Conservation (phyloP, 371 early-diverging fungal genomes). For the Quaeritorhiza haematococci region DNA sequence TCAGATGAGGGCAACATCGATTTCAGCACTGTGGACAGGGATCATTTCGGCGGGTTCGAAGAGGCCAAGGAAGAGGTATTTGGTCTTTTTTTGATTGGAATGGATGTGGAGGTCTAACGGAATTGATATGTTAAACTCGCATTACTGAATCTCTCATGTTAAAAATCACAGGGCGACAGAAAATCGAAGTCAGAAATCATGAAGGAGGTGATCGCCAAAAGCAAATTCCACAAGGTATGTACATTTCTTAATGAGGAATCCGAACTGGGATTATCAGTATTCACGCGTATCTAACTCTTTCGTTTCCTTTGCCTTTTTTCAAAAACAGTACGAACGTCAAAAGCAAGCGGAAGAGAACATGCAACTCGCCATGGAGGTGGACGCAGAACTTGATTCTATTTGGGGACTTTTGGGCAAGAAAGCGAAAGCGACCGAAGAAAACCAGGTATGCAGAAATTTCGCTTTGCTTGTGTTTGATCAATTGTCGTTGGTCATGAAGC, state of each 20-base stretch:
- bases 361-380: constrained; percentile 71
- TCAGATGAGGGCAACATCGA: constrained; percentile 59
- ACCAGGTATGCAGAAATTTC: not conserved
- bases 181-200: constrained; percentile 90
- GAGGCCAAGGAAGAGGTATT: constrained; percentile 25
- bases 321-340: constrained; percentile 74
- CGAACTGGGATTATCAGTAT: not conserved
- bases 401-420: constrained; percentile 56
- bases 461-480: not conserved
- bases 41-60: constrained; percentile 89
- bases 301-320: too few relatives aligned
- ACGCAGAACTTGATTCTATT: constrained; percentile 81
- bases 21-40: constrained; percentile 56
- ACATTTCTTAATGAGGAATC: too few relatives aligned
- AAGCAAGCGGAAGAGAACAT: constrained; percentile 75
- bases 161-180: too few relatives aligned
- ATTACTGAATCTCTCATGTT: too few relatives aligned
- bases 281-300: not conserved
- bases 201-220: constrained; percentile 95
- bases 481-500: not conserved
- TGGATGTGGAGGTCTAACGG: too few relatives aligned
- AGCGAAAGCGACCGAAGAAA: constrained; percentile 16
- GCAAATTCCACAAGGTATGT: constrained; percentile 83
- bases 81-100: too few relatives aligned
- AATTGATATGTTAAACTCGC: too few relatives aligned